These are phyloP conservation scores for Periconia digitata DNA, from an alignment of 2,329 filamentous ascomycete genomes.

Conservation along the genomic window DNA sequence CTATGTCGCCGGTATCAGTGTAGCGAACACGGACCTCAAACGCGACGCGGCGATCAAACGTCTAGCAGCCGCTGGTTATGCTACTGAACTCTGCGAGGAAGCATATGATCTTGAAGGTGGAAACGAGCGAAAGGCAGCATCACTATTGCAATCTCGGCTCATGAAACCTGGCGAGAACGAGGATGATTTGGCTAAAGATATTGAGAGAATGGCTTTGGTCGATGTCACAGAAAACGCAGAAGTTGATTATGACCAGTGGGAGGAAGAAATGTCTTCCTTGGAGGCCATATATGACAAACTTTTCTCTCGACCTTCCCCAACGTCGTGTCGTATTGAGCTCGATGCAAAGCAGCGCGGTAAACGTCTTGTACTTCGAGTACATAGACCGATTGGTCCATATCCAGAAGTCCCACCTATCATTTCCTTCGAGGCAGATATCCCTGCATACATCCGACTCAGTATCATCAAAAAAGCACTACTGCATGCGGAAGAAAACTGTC, in stretches of 20 bases:
- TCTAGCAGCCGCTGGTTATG: slow-evolving; percentile 80
- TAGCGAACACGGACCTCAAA: slow-evolving; percentile 79
- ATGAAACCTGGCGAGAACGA: slow-evolving; percentile 45
- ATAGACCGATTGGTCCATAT: slow-evolving; percentile 69
- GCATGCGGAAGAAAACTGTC: slow-evolving; percentile 69
- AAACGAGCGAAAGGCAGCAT: slow-evolving; percentile 76
- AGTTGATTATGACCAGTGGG: slow-evolving; percentile 58
- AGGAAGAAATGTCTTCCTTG: slow-evolving; percentile 80
- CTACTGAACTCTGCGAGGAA: slow-evolving; percentile 78
- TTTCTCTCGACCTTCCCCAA: slow-evolving; percentile 55
- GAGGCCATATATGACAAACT: slow-evolving; percentile 81
- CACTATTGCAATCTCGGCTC: slow-evolving; percentile 73
- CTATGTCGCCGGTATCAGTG: slow-evolving; percentile 85
- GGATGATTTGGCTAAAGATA: slow-evolving; percentile 30
- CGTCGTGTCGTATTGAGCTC: slow-evolving; percentile 71
- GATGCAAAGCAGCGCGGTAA: slow-evolving; percentile 50
- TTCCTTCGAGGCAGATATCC: slow-evolving; percentile 68
- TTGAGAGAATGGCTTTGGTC: slow-evolving; percentile 28
- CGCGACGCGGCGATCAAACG: slow-evolving; percentile 81
- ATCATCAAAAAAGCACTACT: slow-evolving; percentile 76
- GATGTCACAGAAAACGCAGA: slow-evolving; percentile 46
- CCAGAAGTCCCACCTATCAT: slow-evolving; percentile 70
- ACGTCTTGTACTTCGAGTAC: slow-evolving; percentile 64
- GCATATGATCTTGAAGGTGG: slow-evolving; percentile 69
- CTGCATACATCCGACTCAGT: slow-evolving; percentile 91